phyloP scores from a whole-genome alignment of 2,329 filamentous ascomycete species.

The Emergomyces pasteurianus region DNA sequence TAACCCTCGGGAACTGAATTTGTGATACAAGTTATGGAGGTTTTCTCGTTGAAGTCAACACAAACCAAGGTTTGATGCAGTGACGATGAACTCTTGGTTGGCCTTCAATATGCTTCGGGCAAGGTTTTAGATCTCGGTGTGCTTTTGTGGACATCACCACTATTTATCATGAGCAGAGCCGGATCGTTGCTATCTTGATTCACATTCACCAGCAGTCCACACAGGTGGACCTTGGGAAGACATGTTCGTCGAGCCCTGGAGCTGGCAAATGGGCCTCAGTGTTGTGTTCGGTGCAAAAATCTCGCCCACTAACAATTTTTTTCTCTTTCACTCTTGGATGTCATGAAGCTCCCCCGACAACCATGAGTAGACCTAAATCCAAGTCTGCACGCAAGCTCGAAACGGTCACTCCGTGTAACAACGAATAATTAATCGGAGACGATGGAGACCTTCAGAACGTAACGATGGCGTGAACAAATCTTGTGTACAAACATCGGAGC shows the following conservation, averaged over 20 bases:
- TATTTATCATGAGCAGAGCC: too few species aligned
- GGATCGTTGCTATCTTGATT: too few species aligned
- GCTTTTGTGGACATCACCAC: too few species aligned
- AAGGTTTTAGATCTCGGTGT: too few species aligned
- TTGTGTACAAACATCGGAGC: conserved; percentile 1
- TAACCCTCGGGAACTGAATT: too few species aligned
- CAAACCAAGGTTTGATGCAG: too few species aligned
- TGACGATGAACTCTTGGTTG: background rate
- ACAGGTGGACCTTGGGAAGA: background rate
- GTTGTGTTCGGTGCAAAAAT: conserved; percentile 5
- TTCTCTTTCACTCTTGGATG: too few species aligned
- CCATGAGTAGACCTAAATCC: background rate
- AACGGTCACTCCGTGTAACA: background rate
- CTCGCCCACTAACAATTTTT: background rate
- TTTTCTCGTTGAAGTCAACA: too few species aligned
- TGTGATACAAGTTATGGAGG: too few species aligned
- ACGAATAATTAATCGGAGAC: background rate
- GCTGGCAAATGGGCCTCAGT: conserved; percentile 3
- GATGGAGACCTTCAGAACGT: conserved; percentile 6
- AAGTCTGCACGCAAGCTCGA: background rate
- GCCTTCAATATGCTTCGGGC: too few species aligned
- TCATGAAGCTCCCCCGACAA: too few species aligned
- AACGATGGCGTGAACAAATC: conserved; percentile 5
- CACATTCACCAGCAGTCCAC: too few species aligned
- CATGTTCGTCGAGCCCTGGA: background rate